Percentiles rank a stretch among this genome's conserved stretches.
These are phyloP conservation scores for Anthoceros angustus DNA, from an alignment of 225 moss, liverwort and hornwort genomes.

Conservation along the genomic window DNA sequence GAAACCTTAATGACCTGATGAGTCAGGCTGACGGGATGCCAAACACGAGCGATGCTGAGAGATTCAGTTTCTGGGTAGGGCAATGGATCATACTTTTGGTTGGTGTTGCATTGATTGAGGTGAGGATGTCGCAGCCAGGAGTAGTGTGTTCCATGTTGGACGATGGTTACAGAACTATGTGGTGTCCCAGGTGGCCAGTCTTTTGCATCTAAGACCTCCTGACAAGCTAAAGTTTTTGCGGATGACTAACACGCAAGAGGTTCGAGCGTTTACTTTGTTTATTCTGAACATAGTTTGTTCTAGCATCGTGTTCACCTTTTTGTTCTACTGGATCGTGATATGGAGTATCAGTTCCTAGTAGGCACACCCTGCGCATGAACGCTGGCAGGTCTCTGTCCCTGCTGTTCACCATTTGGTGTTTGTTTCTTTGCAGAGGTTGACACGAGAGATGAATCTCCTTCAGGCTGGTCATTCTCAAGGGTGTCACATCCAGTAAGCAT, in stretches of 20 bases:
- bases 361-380: not conserved
- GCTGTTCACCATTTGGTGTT: not conserved
- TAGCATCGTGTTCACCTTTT: not conserved
- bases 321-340: not conserved
- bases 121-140: not conserved
- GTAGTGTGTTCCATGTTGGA: not conserved
- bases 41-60: slow-evolving; percentile 43
- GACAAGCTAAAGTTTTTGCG: slow-evolving; percentile 50
- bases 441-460: slow-evolving; percentile 21
- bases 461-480: slow-evolving; percentile 13
- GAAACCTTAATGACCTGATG: slow-evolving; percentile 25
- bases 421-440: slow-evolving; percentile 19
- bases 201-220: slow-evolving; percentile 20
- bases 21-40: slow-evolving; percentile 50
- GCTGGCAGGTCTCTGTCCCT: not conserved
- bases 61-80: slow-evolving; percentile 86
- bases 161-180: not conserved
- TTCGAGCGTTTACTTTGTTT: slow-evolving; percentile 7
- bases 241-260: slow-evolving; percentile 61
- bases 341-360: not conserved
- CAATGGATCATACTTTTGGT: not conserved
- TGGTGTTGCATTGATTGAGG: not conserved
- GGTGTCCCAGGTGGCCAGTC: slow-evolving; percentile 48
- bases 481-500: slow-evolving; percentile 20
- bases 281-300: not conserved